Base-by-base conservation (phyloP, 805 yeast genomes). In the Monosporozyma servazzii region DNA sequence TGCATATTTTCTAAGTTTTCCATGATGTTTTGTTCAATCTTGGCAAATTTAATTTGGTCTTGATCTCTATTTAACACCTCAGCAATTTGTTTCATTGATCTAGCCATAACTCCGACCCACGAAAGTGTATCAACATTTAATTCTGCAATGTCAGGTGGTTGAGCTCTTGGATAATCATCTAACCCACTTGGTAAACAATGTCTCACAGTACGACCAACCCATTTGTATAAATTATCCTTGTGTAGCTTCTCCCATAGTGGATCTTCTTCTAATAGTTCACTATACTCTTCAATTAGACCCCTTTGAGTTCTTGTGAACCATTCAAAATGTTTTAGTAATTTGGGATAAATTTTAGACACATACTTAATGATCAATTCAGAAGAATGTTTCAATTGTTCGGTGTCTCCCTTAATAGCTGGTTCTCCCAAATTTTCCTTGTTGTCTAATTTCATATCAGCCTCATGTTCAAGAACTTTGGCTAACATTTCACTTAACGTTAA, bases 91-190 rank as follows among this genome's bases (percentile, higher is more conserved):
- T 78, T 78, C 82, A 93, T 82, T 0, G 96, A 80, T 56, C 82
- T 76, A 0, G 96, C 79, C 95, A 91, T 88, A 5, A 86, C 83
- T 15, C 96, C 98, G 53, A 93, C 80, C 99, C 99, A 93, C 5
- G 95, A 76, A 47, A 91, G 70, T 51, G 91, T 73, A 63, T 93
- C 99, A 31, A 93, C 93, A 60, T 93, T 86, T 47, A 93, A 73
- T 68, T 93, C 99, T 1, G 95, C 95, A 41, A 82, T 75, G 66
- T 88, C 96, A 2, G 95, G 91, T 6, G 78, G 79, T 27, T 73
- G 71, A 1, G 89, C 84, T 55, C 99, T 78, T 36, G 99, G 99
- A 62, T 90, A 93, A 64, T 93, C 99, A 67, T 93, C 99, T 37
- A 93, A 66, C 0, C 99, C 99, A 67, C 95, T 84, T 8, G 99